Percentiles rank a stretch among this genome's conserved stretches.
phyloP scores from a whole-genome alignment of 164 flowering plant species.

The Vitis riparia region DNA sequence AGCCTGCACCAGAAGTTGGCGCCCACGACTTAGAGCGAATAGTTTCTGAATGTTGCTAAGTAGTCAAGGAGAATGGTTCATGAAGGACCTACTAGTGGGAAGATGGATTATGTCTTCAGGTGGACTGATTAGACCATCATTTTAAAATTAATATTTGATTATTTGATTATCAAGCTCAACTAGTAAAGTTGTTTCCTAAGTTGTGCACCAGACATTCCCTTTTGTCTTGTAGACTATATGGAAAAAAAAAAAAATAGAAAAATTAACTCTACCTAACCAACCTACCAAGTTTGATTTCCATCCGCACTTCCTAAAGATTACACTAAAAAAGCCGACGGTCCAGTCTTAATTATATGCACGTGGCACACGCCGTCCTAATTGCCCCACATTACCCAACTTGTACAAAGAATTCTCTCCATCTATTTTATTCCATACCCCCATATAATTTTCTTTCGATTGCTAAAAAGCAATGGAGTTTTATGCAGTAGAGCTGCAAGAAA shows the following conservation, averaged over 20 bases:
- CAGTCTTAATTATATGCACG: conserved; percentile 19
- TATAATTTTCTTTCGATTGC: not conserved
- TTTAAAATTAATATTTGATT: not conserved
- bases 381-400: not conserved
- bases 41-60: not conserved
- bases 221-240: conserved; percentile 4
- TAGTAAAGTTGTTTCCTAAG: not conserved
- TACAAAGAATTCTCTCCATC: not conserved
- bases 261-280: conserved; percentile 29
- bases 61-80: not conserved
- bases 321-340: not conserved
- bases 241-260: not conserved
- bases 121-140: not conserved
- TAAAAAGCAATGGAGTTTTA: no score
- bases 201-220: conserved; percentile 19
- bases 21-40: no score
- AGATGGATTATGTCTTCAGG: not conserved
- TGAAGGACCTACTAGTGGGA: not conserved
- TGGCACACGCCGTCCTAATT: conserved; percentile 16
- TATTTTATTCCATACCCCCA: not conserved
- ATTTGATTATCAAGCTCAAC: not conserved
- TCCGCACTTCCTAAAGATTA: not conserved
- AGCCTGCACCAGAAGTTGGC: no score
- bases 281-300: conserved; percentile 18
- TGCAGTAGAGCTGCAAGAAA: no score